These are phyloP conservation scores for Nicotiana obtusifolia DNA, from an alignment of 257 asterid genomes.

Conservation along the genomic window DNA sequence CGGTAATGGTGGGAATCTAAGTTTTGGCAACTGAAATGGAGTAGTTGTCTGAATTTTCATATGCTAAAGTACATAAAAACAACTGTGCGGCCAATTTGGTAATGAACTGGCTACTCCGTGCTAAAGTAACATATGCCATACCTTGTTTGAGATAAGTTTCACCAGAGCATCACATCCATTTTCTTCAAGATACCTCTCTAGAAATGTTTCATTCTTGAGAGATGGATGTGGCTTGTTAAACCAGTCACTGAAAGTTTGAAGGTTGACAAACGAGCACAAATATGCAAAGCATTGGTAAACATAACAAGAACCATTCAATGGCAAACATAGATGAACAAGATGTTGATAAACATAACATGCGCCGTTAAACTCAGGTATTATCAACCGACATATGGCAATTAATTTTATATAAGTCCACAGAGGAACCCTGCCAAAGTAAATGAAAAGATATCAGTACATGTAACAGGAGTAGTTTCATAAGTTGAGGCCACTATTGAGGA, in stretches of 20 bases:
- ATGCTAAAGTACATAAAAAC: background rate
- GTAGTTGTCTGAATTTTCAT: background rate
- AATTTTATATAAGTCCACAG: constrained; percentile 39
- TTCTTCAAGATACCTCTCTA: constrained; percentile 26
- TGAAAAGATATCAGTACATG: background rate
- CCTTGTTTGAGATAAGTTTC: constrained; percentile 33
- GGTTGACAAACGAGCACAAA: background rate
- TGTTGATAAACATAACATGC: constrained; percentile 27
- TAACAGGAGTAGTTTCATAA: background rate
- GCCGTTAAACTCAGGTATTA: constrained; percentile 26
- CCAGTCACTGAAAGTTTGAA: background rate
- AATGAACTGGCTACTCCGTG: background rate
- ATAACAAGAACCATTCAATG: constrained; percentile 9
- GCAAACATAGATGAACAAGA: constrained; percentile 25
- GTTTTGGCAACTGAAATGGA: background rate
- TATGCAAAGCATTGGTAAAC: background rate
- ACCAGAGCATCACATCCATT: constrained; percentile 27
- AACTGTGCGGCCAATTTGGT: background rate
- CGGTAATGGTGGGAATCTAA: background rate
- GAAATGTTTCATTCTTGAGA: constrained; percentile 12
- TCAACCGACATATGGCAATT: constrained; percentile 25
- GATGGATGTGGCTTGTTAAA: constrained; percentile 8
- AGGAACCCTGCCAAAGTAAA: constrained; percentile 37
- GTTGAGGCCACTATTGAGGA: background rate
- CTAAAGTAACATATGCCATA: background rate